Percentiles rank a stretch among this genome's conserved stretches.
Conservation (phyloP, 805 yeast genomes). For the Helenozyma baotianmanensis region DNA sequence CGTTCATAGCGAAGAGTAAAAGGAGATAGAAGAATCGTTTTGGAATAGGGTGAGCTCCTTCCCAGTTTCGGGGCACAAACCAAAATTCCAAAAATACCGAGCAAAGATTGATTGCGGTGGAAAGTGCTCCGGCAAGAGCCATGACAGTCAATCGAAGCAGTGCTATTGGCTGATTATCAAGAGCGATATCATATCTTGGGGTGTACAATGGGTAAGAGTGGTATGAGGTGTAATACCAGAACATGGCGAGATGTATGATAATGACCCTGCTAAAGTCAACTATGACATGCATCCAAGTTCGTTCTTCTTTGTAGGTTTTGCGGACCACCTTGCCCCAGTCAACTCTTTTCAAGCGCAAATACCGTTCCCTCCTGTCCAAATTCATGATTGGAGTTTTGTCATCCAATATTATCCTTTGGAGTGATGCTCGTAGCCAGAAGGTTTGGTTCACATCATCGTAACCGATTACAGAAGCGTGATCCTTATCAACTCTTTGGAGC, state of each 20-base stretch:
- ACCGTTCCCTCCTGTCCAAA: constrained; percentile 53
- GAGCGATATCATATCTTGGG: constrained; percentile 44
- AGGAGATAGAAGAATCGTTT: constrained; percentile 43
- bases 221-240: constrained; percentile 72
- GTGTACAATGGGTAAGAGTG: constrained; percentile 70
- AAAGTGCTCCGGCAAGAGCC: constrained; percentile 64
- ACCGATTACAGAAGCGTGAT: constrained; percentile 69
- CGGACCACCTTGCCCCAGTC: constrained; percentile 70
- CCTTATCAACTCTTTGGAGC: constrained; percentile 49
- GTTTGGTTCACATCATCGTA: constrained; percentile 88
- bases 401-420: constrained; percentile 49
- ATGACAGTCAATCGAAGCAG: constrained; percentile 54
- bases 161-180: constrained; percentile 57
- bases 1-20: constrained; percentile 39
- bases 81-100: constrained; percentile 54
- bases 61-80: constrained; percentile 70
- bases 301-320: constrained; percentile 91
- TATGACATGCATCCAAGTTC: constrained; percentile 95
- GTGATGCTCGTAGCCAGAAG: constrained; percentile 76
- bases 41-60: constrained; percentile 61
- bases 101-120: constrained; percentile 48
- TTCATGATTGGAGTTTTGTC: constrained; percentile 48
- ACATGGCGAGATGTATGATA: constrained; percentile 64
- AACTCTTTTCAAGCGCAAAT: constrained; percentile 46
- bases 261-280: constrained; percentile 83